phyloP scores from a whole-genome alignment of 345 rosid genomes.

The Draba incana region DNA sequence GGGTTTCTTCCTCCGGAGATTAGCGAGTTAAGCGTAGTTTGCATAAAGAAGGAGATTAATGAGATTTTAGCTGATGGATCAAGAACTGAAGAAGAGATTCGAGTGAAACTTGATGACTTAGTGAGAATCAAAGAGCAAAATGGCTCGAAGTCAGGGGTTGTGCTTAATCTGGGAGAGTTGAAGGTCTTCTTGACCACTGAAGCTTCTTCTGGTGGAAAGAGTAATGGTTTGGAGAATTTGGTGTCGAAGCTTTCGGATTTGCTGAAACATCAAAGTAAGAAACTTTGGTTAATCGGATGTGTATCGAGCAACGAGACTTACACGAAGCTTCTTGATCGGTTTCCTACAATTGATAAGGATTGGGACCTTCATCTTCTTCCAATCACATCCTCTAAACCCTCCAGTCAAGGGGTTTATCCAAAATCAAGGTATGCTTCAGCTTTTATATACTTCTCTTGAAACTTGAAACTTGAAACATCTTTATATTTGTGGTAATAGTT shows the following conservation, averaged over 20 bases:
- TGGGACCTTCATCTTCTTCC: conserved; percentile 74
- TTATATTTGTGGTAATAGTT: conserved; percentile 23
- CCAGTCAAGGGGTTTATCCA: conserved; percentile 41
- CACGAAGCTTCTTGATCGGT: conserved; percentile 48
- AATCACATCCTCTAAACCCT: conserved; percentile 47
- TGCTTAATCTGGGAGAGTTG: conserved; percentile 62
- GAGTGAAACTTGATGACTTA: conserved; percentile 43
- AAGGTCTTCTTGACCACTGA: conserved; percentile 43
- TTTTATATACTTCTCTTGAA: not conserved
- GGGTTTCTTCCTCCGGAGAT: conserved; percentile 46
- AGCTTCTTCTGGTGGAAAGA: conserved; percentile 24
- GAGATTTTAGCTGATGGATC: conserved; percentile 41
- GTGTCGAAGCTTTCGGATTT: conserved; percentile 51
- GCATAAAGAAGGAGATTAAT: conserved; percentile 49
- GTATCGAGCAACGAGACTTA: conserved; percentile 53
- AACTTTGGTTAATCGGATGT: conserved; percentile 58
- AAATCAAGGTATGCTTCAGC: conserved; percentile 55
- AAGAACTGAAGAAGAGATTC: conserved; percentile 38
- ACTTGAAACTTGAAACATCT: conserved; percentile 10
- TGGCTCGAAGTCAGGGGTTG: conserved; percentile 40
- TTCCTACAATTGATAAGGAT: conserved; percentile 53
- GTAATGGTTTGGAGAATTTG: conserved; percentile 38
- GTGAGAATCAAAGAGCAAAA: conserved; percentile 32
- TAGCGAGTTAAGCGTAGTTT: conserved; percentile 43
- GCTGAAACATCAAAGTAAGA: conserved; percentile 42